These are phyloP conservation scores for Escallonia herrerae DNA, from an alignment of 129 eudicot species.

Conservation along the genomic window DNA sequence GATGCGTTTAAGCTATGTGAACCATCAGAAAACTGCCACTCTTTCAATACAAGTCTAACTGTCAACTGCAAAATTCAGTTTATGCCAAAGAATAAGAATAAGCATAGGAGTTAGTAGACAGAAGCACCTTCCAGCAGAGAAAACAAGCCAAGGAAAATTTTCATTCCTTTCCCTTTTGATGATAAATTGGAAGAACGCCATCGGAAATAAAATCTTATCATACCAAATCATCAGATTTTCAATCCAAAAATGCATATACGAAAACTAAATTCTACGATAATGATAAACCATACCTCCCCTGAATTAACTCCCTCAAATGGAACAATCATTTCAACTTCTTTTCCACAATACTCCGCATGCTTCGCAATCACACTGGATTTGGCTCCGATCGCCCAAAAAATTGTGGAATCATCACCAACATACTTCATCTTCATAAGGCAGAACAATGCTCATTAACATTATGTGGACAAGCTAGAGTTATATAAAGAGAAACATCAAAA, in stretches of 20 bases:
- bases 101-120: not conserved
- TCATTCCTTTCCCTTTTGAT: no score
- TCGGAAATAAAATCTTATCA: no score
- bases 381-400: slow-evolving; percentile 90
- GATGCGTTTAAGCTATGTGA: slow-evolving; percentile 47
- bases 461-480: no score
- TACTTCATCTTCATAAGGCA: slow-evolving; percentile 50
- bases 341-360: slow-evolving; percentile 76
- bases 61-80: slow-evolving; percentile 46
- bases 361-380: slow-evolving; percentile 66
- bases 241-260: not conserved
- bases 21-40: slow-evolving; percentile 97
- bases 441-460: not conserved
- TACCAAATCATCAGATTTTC: not conserved
- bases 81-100: not conserved
- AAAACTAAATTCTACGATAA: not conserved
- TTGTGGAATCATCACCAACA: slow-evolving; percentile 83
- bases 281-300: slow-evolving; percentile 59
- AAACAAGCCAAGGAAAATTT: not conserved
- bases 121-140: not conserved
- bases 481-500: no score
- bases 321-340: slow-evolving; percentile 81
- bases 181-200: no score
- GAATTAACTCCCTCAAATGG: slow-evolving; percentile 76
- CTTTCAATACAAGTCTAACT: slow-evolving; percentile 77